These are phyloP conservation scores for Ettlia oleoabundans DNA, from an alignment of 139 green algal genomes.

Conservation along the genomic window DNA sequence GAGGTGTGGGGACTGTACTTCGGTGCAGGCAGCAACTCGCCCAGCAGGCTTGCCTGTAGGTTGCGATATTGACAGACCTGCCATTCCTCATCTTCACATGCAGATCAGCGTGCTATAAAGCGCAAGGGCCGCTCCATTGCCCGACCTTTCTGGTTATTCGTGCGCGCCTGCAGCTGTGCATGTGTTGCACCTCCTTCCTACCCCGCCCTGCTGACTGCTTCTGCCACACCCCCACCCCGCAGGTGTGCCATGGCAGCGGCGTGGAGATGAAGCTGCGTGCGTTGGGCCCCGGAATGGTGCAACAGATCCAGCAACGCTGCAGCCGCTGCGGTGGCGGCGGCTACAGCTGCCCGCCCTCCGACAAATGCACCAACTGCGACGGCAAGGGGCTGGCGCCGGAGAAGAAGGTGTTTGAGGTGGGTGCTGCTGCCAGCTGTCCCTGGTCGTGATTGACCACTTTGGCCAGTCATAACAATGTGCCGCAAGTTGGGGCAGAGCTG, in stretches of 20 bases:
- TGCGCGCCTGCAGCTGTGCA: too few relatives aligned
- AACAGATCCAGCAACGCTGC: conserved; percentile 97
- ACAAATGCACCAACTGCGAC: conserved; percentile 84
- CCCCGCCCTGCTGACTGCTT: background rate
- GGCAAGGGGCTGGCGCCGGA: conserved; percentile 83
- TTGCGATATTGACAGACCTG: background rate
- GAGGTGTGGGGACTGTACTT: conserved; percentile 39
- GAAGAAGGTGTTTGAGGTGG: conserved; percentile 94
- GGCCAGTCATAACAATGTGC: too few relatives aligned
- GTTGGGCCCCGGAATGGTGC: conserved; percentile 98
- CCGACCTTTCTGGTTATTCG: too few relatives aligned
- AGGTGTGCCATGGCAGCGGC: conserved; percentile 88
- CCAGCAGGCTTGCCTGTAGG: too few relatives aligned
- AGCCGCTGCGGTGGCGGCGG: conserved; percentile 82
- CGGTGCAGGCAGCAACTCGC: background rate
- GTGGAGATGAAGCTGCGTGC: conserved; percentile 91
- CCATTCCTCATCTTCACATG: too few relatives aligned
- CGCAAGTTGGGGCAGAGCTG: too few relatives aligned
- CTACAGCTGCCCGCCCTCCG: conserved; percentile 62
- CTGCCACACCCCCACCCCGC: conserved; percentile 4
- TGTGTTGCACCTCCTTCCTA: background rate
- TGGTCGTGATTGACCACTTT: background rate
- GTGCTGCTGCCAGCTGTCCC: background rate
- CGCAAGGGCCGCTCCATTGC: too few relatives aligned
- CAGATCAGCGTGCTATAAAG: too few relatives aligned